Base-by-base conservation (phyloP, 73 alveolate genomes). In the Paramecium primaurelia region DNA sequence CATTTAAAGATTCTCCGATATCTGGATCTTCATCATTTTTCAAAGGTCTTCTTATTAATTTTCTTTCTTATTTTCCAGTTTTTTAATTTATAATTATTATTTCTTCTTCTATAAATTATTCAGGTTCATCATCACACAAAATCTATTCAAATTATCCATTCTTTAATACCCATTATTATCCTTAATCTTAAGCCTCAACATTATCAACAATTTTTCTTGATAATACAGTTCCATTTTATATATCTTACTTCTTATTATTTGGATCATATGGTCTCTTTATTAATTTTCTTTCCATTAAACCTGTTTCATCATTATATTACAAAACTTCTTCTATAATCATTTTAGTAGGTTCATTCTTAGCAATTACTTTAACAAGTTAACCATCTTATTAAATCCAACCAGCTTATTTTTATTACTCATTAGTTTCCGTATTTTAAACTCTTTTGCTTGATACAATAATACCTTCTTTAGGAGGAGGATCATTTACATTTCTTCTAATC, bases 31-130 rank as follows among this genome's bases (percentile, higher is more conserved):
- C 84, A 26, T 64, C 84, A 32, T 28, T 16, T 28, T 32, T 64
- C 16, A 64, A 64, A 12, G 84, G 84, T 64, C 47, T 26, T 12
- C 84, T 28, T 8, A 64, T 32, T 64, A 64, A 64, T 64, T 34
- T 64, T 64, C 84, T 28, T 64, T 64, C 84, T 64, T 64, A 64
- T 64, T 64, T 64, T 32, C 84, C 84, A 64, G 84, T 64, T 28
- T 64, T 64, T 32, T 28, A 64, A 64, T 64, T 64, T 3, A 64
- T 64, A 10, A 64, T 34, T 12, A 64, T 34, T 12, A 64, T 64
- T 28, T 64, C 84, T 5, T 64, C 84, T 64, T 64, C 84, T 7
- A 64, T 12, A 64, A 32, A 64, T 12, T 64, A 32, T 64, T 64
- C 84, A 12, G 84, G 84, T 64, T 64, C 84, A 64, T 64, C 84